Conservation (phyloP, 2,329 filamentous ascomycete genomes). For the Elsinoe necatrix region DNA sequence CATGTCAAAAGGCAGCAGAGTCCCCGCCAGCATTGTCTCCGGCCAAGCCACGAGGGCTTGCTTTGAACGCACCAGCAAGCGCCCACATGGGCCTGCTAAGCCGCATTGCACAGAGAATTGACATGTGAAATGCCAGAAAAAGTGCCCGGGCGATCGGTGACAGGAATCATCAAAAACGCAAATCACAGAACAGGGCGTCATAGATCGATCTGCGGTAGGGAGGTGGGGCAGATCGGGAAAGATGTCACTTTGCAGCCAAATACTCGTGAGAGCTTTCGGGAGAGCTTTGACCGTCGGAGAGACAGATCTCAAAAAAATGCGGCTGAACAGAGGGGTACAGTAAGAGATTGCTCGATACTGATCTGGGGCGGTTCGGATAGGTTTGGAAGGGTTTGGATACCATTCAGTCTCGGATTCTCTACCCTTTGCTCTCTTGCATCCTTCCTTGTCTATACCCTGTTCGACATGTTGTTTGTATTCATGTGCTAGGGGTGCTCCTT, state of each 20-base stretch:
- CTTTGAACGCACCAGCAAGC: constrained; percentile 1
- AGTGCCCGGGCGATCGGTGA: neutral
- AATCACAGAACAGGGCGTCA: constrained; percentile 10
- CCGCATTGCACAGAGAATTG: neutral
- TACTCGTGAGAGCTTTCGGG: neutral
- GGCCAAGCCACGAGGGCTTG: constrained; percentile 9
- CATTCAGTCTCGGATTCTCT: neutral
- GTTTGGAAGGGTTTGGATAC: constrained; percentile 1
- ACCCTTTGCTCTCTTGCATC: neutral
- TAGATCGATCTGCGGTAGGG: constrained; percentile 11
- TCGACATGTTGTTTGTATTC: no score
- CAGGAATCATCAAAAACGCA: constrained; percentile 8
- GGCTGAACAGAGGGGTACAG: constrained; percentile 8
- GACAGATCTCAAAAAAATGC: neutral
- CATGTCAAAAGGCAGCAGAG: constrained; percentile 9
- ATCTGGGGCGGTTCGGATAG: neutral
- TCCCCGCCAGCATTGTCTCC: neutral
- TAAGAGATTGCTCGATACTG: neutral
- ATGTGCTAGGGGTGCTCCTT: neutral
- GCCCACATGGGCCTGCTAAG: constrained; percentile 4
- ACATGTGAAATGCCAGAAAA: constrained; percentile 4
- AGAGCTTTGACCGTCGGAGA: neutral
- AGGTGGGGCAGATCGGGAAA: constrained; percentile 9
- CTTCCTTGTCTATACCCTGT: neutral
- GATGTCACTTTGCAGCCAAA: constrained; percentile 4